phyloP scores from a whole-genome alignment of 257 asterid species.

The Anisodus acutangulus region DNA sequence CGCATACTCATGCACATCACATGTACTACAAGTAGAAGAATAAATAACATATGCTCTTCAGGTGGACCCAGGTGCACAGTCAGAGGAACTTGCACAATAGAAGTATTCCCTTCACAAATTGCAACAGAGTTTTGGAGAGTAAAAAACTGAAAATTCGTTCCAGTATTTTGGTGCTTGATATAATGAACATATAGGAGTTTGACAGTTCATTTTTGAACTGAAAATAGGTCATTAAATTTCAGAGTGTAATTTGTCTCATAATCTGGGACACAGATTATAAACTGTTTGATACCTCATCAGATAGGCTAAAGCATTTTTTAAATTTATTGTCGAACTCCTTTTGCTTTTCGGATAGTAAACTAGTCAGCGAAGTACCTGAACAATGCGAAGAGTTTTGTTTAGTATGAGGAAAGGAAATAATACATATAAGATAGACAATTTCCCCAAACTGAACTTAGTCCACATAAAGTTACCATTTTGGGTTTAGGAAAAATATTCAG shows the following conservation, averaged over 20 bases:
- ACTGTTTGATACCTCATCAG: slow-evolving; percentile 61
- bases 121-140: background rate
- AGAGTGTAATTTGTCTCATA: background rate
- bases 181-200: slow-evolving; percentile 1
- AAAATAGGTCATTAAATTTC: background rate
- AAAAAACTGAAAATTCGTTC: background rate
- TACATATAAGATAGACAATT: slow-evolving; percentile 12
- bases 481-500: background rate
- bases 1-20: background rate
- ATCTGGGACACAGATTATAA: background rate
- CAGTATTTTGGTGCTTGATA: background rate
- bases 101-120: background rate
- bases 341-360: slow-evolving; percentile 68
- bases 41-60: slow-evolving; percentile 21
- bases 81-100: background rate
- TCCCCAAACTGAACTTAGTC: slow-evolving; percentile 2
- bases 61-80: background rate
- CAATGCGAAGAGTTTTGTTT: slow-evolving; percentile 32
- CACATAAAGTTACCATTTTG: background rate
- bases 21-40: slow-evolving; percentile 4
- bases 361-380: slow-evolving; percentile 71
- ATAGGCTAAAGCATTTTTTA: slow-evolving; percentile 60
- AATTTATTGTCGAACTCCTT: slow-evolving; percentile 74
- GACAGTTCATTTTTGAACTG: background rate
- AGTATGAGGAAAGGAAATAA: slow-evolving; percentile 13